Base-by-base conservation (phyloP, 768 basidiomycete genomes). In the Pleurotus eryngii region DNA sequence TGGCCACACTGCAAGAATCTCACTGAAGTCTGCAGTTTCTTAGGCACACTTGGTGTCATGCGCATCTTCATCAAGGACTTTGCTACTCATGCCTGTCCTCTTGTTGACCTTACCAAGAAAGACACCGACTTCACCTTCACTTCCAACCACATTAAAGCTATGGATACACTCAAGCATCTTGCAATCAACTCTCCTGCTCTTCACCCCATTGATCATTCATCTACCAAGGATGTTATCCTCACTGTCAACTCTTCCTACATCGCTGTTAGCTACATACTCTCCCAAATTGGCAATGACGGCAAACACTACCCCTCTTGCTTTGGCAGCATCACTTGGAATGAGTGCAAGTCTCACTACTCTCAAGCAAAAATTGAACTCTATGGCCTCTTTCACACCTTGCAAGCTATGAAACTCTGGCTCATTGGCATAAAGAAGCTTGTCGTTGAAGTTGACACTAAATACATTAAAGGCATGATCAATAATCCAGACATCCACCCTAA, bases 251-350 rank as follows among this genome's bases (percentile, higher is more conserved):
- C 76, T 0, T 69, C 67, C 0, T 61, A 61, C 24, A 70, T 71
- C 8, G 74, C 70, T 0, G 67, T 77, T 0, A 74, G 77, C 0
- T 77, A 65, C 27, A 67, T 74, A 24, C 64, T 80, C 0, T 74
- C 65, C 15, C 77, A 80, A 57, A 46, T 61, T 20, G 66, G 70
- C 26, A 26, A 51, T 0, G 20, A 61, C 0, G 63, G 69, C 24
- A 57, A 59, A 8, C 57, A 63, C 0, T 64, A 65, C 14, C 75
- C 67, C 35, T 63, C 67, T 0, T 59, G 65, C 0, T 81, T 78
- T 47, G 67, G 75, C 0, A 80, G 73, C 0, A 74, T 80, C 0
- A 61, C 70, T 0, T 63, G 78, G 22, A 75, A 74, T 40, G 67
- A 70, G 0, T n/a, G 69, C 0, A 70, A 76, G 58, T 55, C 64